phyloP scores from a whole-genome alignment of 345 rosid species.

The Stellera chamaejasme region DNA sequence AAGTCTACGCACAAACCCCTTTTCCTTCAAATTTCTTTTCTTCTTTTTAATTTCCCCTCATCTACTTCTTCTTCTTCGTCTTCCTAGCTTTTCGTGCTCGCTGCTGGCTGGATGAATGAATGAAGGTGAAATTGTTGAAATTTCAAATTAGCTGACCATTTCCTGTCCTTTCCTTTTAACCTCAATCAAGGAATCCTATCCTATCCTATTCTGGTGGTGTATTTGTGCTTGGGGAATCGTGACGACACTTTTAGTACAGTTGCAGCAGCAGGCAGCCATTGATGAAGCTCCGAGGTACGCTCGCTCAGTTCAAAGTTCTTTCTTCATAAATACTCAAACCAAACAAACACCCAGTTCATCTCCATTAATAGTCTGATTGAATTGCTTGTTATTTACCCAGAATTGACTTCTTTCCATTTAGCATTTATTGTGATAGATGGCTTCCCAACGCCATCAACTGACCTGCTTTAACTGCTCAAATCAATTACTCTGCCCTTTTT shows the following conservation, averaged over 20 bases:
- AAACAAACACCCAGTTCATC: background rate
- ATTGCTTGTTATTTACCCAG: background rate
- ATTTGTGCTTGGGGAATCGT: slow-evolving; percentile 3
- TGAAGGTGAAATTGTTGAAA: background rate
- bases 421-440: slow-evolving; percentile 36
- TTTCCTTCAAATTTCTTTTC: background rate
- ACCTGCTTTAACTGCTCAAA: slow-evolving; percentile 10
- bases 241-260: slow-evolving; percentile 11
- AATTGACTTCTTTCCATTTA: slow-evolving; percentile 18
- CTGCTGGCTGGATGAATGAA: background rate
- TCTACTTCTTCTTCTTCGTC: background rate
- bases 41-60: background rate
- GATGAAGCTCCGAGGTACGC: slow-evolving; percentile 19
- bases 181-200: background rate
- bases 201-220: background rate
- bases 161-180: background rate
- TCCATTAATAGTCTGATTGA: background rate
- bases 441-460: slow-evolving; percentile 26
- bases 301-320: too few relatives aligned
- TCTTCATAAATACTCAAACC: slow-evolving; percentile 12
- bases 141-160: too few relatives aligned
- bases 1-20: background rate
- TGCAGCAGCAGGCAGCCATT: slow-evolving; percentile 16
- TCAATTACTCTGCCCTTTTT: background rate
- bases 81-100: background rate